Conservation (phyloP, 2,329 filamentous ascomycete species). For the Karstenula rhodostoma region DNA sequence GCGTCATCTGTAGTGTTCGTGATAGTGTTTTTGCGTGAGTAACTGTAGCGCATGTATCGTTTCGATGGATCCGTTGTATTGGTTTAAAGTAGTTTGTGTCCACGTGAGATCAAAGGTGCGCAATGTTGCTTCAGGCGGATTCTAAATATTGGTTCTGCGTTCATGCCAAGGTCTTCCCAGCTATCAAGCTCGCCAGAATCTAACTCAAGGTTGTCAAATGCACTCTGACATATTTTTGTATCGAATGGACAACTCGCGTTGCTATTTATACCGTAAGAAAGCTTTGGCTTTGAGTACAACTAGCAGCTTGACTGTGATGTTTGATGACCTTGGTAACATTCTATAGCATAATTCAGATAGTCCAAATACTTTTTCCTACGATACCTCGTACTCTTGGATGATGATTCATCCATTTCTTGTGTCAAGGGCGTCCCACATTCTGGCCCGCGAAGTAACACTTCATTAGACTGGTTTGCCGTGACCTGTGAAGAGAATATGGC, state of each 20-base stretch:
- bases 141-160: conserved; percentile 18
- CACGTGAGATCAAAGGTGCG: conserved; percentile 18
- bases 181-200: conserved; percentile 31
- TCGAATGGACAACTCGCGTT: conserved; percentile 25
- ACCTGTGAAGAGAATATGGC: conserved; percentile 46
- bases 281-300: conserved; percentile 7
- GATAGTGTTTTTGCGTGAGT: background rate
- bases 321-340: conserved; percentile 19
- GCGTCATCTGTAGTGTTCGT: background rate
- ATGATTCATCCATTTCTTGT: background rate
- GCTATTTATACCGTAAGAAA: conserved; percentile 11
- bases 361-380: conserved; percentile 5
- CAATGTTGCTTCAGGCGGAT: conserved; percentile 15
- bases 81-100: background rate
- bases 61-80: background rate
- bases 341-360: conserved; percentile 19
- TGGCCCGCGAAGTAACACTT: conserved; percentile 39
- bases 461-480: conserved; percentile 38
- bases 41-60: conserved; percentile 7
- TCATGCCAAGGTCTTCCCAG: conserved; percentile 31
- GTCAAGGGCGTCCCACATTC: conserved; percentile 30
- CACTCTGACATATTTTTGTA: conserved; percentile 15
- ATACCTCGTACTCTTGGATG: background rate
- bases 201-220: conserved; percentile 18
- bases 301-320: conserved; percentile 5